These are phyloP conservation scores for Aegilops bicornis DNA, from an alignment of 176 grass and related monocot genomes.

Conservation along the genomic window DNA sequence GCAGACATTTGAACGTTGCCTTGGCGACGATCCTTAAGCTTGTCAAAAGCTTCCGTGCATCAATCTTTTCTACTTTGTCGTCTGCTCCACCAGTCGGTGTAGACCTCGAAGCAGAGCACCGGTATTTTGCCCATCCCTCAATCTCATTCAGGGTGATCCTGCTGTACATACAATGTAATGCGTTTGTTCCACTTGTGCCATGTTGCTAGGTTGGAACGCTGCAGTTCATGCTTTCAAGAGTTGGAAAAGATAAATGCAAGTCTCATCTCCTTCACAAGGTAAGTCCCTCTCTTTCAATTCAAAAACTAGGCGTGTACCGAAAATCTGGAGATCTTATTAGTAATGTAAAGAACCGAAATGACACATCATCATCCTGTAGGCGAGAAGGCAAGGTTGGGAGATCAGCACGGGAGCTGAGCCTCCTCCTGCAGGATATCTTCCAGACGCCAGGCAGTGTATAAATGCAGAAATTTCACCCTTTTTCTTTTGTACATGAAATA, in stretches of 20 bases:
- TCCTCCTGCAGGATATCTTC: conserved; percentile 54
- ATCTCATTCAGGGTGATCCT: neutral
- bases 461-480: neutral
- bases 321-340: neutral
- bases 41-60: conserved; percentile 54
- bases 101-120: conserved; percentile 60
- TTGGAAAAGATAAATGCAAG: conserved; percentile 48
- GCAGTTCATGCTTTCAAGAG: conserved; percentile 57
- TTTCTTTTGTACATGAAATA: neutral
- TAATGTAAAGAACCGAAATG: neutral
- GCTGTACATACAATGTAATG: neutral
- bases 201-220: conserved; percentile 53
- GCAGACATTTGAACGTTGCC: conserved; percentile 57
- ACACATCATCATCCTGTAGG: conserved; percentile 39
- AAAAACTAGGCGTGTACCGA: neutral
- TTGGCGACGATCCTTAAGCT: conserved; percentile 57
- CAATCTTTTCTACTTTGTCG: conserved; percentile 58
- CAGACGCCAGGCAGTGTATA: conserved; percentile 17
- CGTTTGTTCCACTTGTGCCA: conserved; percentile 21
- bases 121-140: conserved; percentile 32
- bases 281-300: neutral
- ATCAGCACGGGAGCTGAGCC: conserved; percentile 49
- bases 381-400: conserved; percentile 50
- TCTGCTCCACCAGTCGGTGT: conserved; percentile 48
- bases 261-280: conserved; percentile 52